phyloP scores from a whole-genome alignment of 305 asterid species.

The Fraxinus ornus region DNA sequence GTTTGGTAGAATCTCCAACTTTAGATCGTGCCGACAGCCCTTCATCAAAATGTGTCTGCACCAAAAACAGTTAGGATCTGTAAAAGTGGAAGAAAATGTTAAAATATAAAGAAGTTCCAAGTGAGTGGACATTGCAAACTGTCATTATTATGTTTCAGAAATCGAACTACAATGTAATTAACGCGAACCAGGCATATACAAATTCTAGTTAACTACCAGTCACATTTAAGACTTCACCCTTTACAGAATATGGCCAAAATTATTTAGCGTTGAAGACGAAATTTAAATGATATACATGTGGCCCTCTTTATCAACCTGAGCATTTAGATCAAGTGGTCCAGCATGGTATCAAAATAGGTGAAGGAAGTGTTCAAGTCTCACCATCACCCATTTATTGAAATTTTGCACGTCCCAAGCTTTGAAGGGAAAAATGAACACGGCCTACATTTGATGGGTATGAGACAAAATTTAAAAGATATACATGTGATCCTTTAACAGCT shows the following conservation, averaged over 20 bases:
- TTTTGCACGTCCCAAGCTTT: not conserved
- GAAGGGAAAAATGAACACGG: not conserved
- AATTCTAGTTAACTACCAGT: not conserved
- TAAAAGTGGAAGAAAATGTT: conserved; percentile 16
- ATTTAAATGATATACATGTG: not conserved
- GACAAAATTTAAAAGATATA: not conserved
- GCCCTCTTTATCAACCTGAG: not conserved
- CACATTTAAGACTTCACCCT: conserved; percentile 11
- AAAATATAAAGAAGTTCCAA: conserved; percentile 8
- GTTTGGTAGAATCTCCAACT: conserved; percentile 71
- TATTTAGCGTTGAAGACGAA: not conserved
- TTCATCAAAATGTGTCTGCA: conserved; percentile 91
- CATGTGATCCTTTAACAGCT: not conserved
- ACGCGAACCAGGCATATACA: not conserved
- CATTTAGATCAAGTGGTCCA: not conserved
- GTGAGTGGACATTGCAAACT: not conserved
- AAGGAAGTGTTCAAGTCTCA: not conserved
- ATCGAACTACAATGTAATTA: not conserved
- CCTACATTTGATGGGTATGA: not conserved
- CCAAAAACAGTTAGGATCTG: conserved; percentile 27
- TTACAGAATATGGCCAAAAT: not conserved
- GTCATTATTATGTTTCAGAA: conserved; percentile 9
- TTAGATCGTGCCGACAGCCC: conserved; percentile 77
- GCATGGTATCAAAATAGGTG: not conserved
- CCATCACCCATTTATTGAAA: not conserved